Evolutionary conservation across 768 basidiomycete genomes (phyloP).

Genomic region (Lentinus brumalis): DNA sequence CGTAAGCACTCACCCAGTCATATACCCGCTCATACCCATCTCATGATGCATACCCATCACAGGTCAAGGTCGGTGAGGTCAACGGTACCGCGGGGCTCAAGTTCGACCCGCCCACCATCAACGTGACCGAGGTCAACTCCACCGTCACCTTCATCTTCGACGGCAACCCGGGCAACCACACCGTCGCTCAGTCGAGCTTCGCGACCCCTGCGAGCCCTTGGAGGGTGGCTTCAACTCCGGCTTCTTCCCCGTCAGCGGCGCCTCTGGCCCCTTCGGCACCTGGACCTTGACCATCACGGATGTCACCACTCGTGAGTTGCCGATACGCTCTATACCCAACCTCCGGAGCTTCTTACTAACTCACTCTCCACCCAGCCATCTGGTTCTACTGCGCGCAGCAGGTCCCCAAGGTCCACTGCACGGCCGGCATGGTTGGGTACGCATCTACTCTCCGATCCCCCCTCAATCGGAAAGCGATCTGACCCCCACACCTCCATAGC

Average conservation of each 20-base stretch:
- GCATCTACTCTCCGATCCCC: not conserved
- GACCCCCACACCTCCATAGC: conserved; percentile 21
- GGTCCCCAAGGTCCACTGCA: conserved; percentile 44
- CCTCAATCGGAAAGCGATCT: not conserved
- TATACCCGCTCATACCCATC: not conserved
- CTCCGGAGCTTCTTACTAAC: not conserved
- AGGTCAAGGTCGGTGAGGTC: conserved; percentile 44
- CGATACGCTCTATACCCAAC: not conserved
- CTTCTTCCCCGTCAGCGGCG: conserved; percentile 40
- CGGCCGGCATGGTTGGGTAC: conserved; percentile 38
- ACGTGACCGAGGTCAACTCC: conserved; percentile 42
- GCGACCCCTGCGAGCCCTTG: conserved; percentile 46
- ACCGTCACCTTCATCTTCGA: conserved; percentile 52
- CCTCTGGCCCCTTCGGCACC: conserved; percentile 34
- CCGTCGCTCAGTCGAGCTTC: conserved; percentile 54
- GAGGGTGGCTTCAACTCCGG: conserved; percentile 58
- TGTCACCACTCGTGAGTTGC: conserved; percentile 43
- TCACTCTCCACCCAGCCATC: conserved; percentile 38
- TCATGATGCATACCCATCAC: not conserved
- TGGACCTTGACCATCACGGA: conserved; percentile 57
- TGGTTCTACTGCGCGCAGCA: conserved; percentile 64
- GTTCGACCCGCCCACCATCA: conserved; percentile 47
- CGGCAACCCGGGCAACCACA: conserved; percentile 55
- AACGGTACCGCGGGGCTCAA: conserved; percentile 37
- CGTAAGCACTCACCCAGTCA: conserved; percentile 3